Evolutionary conservation across 2,329 filamentous ascomycete species (phyloP).

Genomic region (Alternaria sp.): DNA sequence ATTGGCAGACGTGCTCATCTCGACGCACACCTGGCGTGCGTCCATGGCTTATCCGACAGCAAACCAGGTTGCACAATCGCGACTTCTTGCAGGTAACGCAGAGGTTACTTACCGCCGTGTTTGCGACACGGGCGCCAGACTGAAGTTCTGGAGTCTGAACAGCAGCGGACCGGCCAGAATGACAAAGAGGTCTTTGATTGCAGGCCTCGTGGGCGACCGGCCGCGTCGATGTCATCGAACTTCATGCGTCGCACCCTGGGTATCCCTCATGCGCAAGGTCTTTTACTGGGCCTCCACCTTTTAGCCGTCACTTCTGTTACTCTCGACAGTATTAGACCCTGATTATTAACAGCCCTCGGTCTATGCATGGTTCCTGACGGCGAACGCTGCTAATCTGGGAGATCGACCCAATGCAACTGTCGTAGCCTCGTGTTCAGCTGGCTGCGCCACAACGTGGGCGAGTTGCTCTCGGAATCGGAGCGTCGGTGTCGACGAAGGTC

Average conservation of each 20-base stretch:
- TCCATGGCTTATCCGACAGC: slow-evolving; percentile 13
- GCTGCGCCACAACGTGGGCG: slow-evolving; percentile 28
- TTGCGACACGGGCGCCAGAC: slow-evolving; percentile 22
- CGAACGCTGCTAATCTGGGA: slow-evolving; percentile 1
- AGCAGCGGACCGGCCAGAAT: background rate
- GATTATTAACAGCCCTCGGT: slow-evolving; percentile 3
- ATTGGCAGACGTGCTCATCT: slow-evolving; percentile 24
- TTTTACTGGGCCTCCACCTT: slow-evolving; percentile 23
- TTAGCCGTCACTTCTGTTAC: slow-evolving; percentile 9
- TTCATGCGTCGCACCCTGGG: slow-evolving; percentile 21
- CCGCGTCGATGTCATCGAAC: slow-evolving; percentile 15
- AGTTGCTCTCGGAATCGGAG: background rate
- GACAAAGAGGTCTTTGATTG: slow-evolving; percentile 16
- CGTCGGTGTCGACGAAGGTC: slow-evolving; percentile 6
- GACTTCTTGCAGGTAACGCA: slow-evolving; percentile 13
- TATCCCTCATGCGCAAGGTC: slow-evolving; percentile 23
- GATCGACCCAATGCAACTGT: slow-evolving; percentile 14
- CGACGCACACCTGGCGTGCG: slow-evolving; percentile 20
- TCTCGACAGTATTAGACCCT: slow-evolving; percentile 6
- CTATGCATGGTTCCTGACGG: background rate
- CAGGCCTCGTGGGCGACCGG: slow-evolving; percentile 16
- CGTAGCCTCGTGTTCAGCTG: slow-evolving; percentile 8
- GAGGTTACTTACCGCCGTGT: slow-evolving; percentile 24
- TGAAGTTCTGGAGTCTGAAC: background rate
- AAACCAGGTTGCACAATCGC: slow-evolving; percentile 19